Percentiles rank a stretch among this genome's conserved stretches.
These are phyloP conservation scores for Pascua sp. DNA, from an alignment of 1,284 basidiomycete species.

Conservation along the genomic window DNA sequence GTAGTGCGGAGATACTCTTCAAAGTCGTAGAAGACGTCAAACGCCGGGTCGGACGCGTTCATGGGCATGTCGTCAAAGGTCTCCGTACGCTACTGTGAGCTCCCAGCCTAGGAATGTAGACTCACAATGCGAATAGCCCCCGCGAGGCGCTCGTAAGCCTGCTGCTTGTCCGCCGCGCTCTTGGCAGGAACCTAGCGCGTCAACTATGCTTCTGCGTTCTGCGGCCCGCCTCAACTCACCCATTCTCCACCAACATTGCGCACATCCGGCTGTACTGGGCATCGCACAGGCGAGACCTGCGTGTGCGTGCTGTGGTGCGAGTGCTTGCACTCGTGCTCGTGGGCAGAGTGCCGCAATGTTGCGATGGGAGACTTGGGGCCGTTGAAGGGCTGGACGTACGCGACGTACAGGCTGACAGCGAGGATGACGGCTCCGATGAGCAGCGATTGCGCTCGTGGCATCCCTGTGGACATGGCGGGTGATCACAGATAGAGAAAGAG, in stretches of 20 bases:
- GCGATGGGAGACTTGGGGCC: neutral
- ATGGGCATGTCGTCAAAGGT: conserved; percentile 20
- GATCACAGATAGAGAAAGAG: too few species aligned
- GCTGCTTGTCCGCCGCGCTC: neutral
- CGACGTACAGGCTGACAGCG: neutral
- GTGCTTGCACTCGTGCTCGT: conserved; percentile 2
- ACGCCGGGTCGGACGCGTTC: conserved; percentile 12
- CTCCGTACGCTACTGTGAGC: conserved; percentile 8
- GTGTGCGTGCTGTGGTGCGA: conserved; percentile 3
- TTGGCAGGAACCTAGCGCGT: conserved; percentile 2
- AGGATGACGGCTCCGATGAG: neutral
- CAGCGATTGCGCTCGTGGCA: too few species aligned
- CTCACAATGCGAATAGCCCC: conserved; percentile 15
- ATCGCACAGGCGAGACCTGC: conserved; percentile 1
- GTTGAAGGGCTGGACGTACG: neutral
- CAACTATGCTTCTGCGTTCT: neutral
- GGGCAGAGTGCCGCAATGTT: neutral
- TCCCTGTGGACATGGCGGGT: too few species aligned
- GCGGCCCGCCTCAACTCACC: neutral
- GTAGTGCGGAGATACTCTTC: conserved; percentile 26
- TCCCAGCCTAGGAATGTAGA: neutral
- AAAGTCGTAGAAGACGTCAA: conserved; percentile 17
- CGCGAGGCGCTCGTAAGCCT: conserved; percentile 11
- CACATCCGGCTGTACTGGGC: conserved; percentile 10
- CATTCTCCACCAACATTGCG: conserved; percentile 6